Percentiles rank a stretch among this genome's conserved stretches.
These are phyloP conservation scores for Plasmopara viticola DNA, from an alignment of 352 stramenopile genomes.

Conservation along the genomic window DNA sequence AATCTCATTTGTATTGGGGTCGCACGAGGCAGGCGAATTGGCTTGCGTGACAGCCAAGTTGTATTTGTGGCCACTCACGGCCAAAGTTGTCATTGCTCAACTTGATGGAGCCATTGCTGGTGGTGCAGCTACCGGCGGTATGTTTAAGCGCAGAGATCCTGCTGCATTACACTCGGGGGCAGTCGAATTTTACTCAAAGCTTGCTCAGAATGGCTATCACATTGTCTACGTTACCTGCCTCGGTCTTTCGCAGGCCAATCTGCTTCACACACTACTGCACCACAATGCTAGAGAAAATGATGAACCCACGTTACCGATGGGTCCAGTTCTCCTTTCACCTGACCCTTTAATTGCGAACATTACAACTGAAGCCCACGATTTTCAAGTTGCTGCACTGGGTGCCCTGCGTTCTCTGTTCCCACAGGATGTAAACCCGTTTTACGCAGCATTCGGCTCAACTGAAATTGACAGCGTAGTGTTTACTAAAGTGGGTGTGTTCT, in stretches of 20 bases:
- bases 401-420: slow-evolving; percentile 65
- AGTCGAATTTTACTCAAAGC: slow-evolving; percentile 65
- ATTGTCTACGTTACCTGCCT: slow-evolving; percentile 79
- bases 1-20: slow-evolving; percentile 55
- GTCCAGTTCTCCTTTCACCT: slow-evolving; percentile 63
- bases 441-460: slow-evolving; percentile 71
- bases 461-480: slow-evolving; percentile 51
- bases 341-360: slow-evolving; percentile 52
- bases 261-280: slow-evolving; percentile 41
- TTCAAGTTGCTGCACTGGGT: slow-evolving; percentile 63
- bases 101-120: slow-evolving; percentile 75
- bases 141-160: slow-evolving; percentile 38
- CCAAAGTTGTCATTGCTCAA: slow-evolving; percentile 78
- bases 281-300: slow-evolving; percentile 10
- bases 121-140: slow-evolving; percentile 31
- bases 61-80: slow-evolving; percentile 63
- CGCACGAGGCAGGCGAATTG: slow-evolving; percentile 15
- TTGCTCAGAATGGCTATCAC: slow-evolving; percentile 63
- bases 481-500: slow-evolving; percentile 67
- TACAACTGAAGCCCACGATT: slow-evolving; percentile 41
- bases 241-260: slow-evolving; percentile 45
- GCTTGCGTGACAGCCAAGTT: slow-evolving; percentile 47
- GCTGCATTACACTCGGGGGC: slow-evolving; percentile 52
- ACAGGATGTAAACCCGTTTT: slow-evolving; percentile 73
- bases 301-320: slow-evolving; percentile 46